phyloP scores from a whole-genome alignment of 345 rosid genomes.

The Eucalyptus regnans region DNA sequence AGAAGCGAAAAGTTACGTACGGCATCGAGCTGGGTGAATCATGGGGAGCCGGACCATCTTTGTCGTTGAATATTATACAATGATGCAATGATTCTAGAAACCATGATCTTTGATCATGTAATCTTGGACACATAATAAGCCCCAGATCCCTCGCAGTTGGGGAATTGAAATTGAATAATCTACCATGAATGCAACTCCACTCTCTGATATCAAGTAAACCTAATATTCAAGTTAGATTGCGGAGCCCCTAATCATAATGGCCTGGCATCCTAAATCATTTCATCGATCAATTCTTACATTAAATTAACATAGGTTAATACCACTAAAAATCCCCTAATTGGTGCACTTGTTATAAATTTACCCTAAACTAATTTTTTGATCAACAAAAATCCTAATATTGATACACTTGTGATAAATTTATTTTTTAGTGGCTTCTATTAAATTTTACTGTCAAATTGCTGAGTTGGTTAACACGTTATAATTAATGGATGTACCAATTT shows the following conservation, averaged over 20 bases:
- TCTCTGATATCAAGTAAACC: accelerated
- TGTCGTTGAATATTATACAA: background rate
- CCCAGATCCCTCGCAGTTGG: background rate
- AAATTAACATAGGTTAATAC: background rate
- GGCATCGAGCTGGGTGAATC: background rate
- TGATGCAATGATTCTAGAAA: background rate
- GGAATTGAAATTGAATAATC: background rate
- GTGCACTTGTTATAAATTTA: too few species aligned
- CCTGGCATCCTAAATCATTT: background rate
- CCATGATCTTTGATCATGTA: background rate
- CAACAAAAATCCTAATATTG: too few species aligned
- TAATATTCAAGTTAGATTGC: background rate
- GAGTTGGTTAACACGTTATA: too few species aligned
- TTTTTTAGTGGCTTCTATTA: accelerated
- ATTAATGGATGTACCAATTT: too few species aligned
- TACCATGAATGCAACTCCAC: background rate
- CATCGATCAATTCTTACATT: background rate
- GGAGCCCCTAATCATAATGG: background rate
- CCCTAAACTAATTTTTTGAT: accelerated
- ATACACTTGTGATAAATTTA: too few species aligned
- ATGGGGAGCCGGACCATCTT: background rate
- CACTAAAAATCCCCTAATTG: too few species aligned
- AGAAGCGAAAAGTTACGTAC: background rate
- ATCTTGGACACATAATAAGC: background rate
- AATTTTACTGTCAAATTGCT: accelerated